Percentiles rank a stretch among this genome's conserved stretches.
These are phyloP conservation scores for Hymenoscyphus infarciens DNA, from an alignment of 2,329 filamentous ascomycete species.

Conservation along the genomic window DNA sequence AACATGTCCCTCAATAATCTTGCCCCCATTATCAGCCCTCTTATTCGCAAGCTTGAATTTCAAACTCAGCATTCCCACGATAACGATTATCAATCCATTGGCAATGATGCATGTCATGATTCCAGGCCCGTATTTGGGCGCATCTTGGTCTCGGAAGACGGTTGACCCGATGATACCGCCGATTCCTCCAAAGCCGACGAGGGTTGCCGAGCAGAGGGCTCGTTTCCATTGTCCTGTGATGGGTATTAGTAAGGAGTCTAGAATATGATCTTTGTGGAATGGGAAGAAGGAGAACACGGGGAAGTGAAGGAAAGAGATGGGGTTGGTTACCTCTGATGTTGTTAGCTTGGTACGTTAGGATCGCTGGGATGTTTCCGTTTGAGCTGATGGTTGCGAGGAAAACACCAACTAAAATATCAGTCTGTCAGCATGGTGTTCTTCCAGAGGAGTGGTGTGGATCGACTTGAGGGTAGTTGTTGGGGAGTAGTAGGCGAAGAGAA, in stretches of 20 bases:
- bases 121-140: slow-evolving; percentile 45
- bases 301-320: not conserved
- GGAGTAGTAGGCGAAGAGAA: no score
- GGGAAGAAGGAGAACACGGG: no score
- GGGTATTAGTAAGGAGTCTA: not conserved
- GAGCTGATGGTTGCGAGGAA: slow-evolving; percentile 43
- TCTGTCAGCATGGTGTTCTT: not conserved
- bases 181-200: slow-evolving; percentile 73
- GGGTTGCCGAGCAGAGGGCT: slow-evolving; percentile 70
- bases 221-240: slow-evolving; percentile 75
- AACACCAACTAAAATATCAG: slow-evolving; percentile 41
- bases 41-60: slow-evolving; percentile 35
- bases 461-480: not conserved
- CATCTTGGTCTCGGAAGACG: slow-evolving; percentile 62
- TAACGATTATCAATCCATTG: slow-evolving; percentile 30
- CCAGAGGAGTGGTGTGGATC: not conserved
- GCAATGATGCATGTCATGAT: slow-evolving; percentile 24
- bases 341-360: slow-evolving; percentile 78
- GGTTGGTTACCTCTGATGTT: slow-evolving; percentile 38
- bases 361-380: slow-evolving; percentile 72
- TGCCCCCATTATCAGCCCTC: slow-evolving; percentile 34
- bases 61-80: slow-evolving; percentile 28
- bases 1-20: slow-evolving; percentile 35
- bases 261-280: not conserved
- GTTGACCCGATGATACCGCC: slow-evolving; percentile 74